Evolutionary conservation across 2,329 filamentous ascomycete genomes (phyloP).

Genomic region (Dothideomycetes sp.): DNA sequence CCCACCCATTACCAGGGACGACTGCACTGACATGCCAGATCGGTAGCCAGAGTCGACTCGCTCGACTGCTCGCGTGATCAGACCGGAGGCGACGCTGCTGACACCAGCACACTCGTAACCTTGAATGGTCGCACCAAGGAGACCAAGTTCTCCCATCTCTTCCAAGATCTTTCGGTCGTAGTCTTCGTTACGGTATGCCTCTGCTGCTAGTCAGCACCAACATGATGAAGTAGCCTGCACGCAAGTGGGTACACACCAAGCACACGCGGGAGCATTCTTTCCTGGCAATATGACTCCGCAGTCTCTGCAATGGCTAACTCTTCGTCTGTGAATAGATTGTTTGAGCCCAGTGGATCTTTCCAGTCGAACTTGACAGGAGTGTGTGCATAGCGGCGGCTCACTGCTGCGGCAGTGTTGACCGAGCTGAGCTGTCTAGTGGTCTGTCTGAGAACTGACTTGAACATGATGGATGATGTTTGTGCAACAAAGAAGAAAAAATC

Average conservation of each 20-base stretch:
- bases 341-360: conserved; percentile 74
- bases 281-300: conserved; percentile 88
- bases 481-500: background rate
- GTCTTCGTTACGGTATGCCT: conserved; percentile 75
- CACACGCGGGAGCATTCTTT: conserved; percentile 73
- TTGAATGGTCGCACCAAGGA: conserved; percentile 74
- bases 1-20: conserved; percentile 84
- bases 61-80: conserved; percentile 85
- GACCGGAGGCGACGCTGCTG: conserved; percentile 75
- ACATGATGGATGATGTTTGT: conserved; percentile 23
- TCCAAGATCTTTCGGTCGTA: conserved; percentile 77
- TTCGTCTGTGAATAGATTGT: conserved; percentile 74
- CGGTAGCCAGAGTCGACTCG: conserved; percentile 85
- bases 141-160: conserved; percentile 88
- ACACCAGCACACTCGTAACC: conserved; percentile 84
- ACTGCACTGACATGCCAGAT: conserved; percentile 88
- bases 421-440: conserved; percentile 28
- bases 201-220: conserved; percentile 35
- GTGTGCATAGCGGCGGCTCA: conserved; percentile 28
- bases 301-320: conserved; percentile 84
- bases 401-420: conserved; percentile 17
- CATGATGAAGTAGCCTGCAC: too few relatives aligned
- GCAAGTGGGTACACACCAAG: too few relatives aligned
- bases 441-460: conserved; percentile 29
- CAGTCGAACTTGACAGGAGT: conserved; percentile 60